Evolutionary conservation across 2,329 filamentous ascomycete genomes (phyloP).

Genomic region (Nannizziopsis barbatae): DNA sequence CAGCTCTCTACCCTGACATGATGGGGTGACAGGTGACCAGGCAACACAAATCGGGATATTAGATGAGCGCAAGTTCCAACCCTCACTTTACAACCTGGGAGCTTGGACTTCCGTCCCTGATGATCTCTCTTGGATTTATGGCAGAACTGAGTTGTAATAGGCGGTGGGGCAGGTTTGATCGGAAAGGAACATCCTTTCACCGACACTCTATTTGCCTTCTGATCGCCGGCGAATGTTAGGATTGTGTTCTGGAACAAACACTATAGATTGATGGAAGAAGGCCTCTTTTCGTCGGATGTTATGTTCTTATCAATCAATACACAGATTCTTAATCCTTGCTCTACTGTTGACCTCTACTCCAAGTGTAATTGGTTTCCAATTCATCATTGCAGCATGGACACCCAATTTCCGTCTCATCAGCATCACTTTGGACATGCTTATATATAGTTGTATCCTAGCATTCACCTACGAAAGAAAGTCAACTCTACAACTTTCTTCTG

Average conservation of each 20-base stretch:
- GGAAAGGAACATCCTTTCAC: constrained; percentile 7
- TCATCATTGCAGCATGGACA: too few species aligned
- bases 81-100: neutral
- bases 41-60: neutral
- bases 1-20: constrained; percentile 32
- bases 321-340: too few species aligned
- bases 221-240: neutral
- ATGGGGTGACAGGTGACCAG: constrained; percentile 11
- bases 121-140: neutral
- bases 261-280: neutral
- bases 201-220: neutral
- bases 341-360: too few species aligned
- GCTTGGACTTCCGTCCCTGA: neutral
- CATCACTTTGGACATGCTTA: too few species aligned
- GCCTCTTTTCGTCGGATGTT: neutral
- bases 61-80: neutral
- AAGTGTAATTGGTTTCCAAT: too few species aligned
- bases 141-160: constrained; percentile 6
- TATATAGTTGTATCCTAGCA: too few species aligned
- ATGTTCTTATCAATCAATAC: neutral
- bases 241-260: neutral
- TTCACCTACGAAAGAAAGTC: too few species aligned
- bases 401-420: too few species aligned
- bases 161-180: neutral
- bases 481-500: too few species aligned